Evolutionary conservation across 768 basidiomycete genomes (phyloP).

Genomic region (Leucocoprinus sp.): DNA sequence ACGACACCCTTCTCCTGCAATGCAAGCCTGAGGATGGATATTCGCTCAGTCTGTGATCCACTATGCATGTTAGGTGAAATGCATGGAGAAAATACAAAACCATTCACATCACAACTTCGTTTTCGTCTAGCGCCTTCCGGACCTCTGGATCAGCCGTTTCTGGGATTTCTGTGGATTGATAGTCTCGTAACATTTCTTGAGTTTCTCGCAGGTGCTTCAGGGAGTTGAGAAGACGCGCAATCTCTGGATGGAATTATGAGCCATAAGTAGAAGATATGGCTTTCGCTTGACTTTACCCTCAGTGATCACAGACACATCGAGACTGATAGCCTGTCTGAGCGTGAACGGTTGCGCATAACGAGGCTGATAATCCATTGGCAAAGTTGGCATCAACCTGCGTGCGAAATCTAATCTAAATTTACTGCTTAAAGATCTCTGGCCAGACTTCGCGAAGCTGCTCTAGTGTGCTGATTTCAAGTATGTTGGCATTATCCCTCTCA

Average conservation of each 20-base stretch:
- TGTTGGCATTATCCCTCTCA: constrained; percentile 30
- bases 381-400: not conserved
- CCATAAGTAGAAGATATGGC: constrained; percentile 4
- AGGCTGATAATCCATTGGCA: constrained; percentile 57
- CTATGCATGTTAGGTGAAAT: constrained; percentile 27
- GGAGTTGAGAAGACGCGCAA: constrained; percentile 67
- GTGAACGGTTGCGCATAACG: constrained; percentile 73
- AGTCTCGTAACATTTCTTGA: constrained; percentile 46
- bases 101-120: constrained; percentile 61
- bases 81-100: constrained; percentile 2
- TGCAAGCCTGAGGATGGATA: constrained; percentile 59
- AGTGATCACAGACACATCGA: constrained; percentile 60
- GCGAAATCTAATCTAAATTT: not conserved
- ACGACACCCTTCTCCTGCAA: constrained; percentile 52
- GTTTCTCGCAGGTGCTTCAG: constrained; percentile 53
- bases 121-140: constrained; percentile 56
- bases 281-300: constrained; percentile 36
- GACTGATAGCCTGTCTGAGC: constrained; percentile 47
- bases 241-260: constrained; percentile 39
- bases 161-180: constrained; percentile 25
- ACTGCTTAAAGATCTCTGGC: constrained; percentile 60
- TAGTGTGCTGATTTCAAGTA: constrained; percentile 46
- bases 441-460: constrained; percentile 66
- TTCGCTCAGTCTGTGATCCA: constrained; percentile 71
- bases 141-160: constrained; percentile 45